Evolutionary conservation across 2,329 filamentous ascomycete species (phyloP), one percentile per base, ranked within the genome.

Genomic region (Talaromyces piceae): DNA sequence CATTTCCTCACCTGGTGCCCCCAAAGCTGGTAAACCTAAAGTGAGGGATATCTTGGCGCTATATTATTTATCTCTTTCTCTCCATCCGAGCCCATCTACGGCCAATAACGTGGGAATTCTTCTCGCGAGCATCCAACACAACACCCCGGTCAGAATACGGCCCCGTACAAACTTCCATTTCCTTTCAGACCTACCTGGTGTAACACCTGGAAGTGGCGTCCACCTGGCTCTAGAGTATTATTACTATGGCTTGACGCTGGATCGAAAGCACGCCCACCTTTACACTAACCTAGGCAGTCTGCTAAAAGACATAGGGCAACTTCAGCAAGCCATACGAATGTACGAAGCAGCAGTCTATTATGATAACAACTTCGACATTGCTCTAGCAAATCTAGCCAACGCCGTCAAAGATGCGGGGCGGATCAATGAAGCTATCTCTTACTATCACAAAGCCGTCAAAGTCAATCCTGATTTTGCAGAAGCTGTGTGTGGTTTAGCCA

Each of bases 81-180:
- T 98, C 2, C 93, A 96, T 57, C 91, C 93, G 45, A 97, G 93
- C 61, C 93, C 93, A 2, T 98, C 93, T 0, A 98, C 93, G 0
- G 93, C 93, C 0, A 98, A 98, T 66, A 98, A 98, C 65, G 91
- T 98, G 11, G 93, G 93, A 3, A 98, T 98, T 50, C 77, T 98
- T 25, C 81, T 98, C n/a, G 93, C 93, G 4, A 88, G 93, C 51
- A 87, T 97, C 18, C 93, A 95, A 63, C 90, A 95, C 59, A 76
- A 75, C 23, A 63, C 66, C 11, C 70, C 71, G 3, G 69, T 71
- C 7, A 75, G 72, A 51, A 59, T 41, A 18, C 49, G 59, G 18
- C 56, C 62, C 47, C 54, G 68, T 55, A 62, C 63, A 11, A 57
- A 63, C 2, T 62, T 61, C 45, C 64, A 64, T 23, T 64, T 75